Evolutionary conservation across 2,329 filamentous ascomycete species (phyloP).

Genomic region (Fusarium sp.): DNA sequence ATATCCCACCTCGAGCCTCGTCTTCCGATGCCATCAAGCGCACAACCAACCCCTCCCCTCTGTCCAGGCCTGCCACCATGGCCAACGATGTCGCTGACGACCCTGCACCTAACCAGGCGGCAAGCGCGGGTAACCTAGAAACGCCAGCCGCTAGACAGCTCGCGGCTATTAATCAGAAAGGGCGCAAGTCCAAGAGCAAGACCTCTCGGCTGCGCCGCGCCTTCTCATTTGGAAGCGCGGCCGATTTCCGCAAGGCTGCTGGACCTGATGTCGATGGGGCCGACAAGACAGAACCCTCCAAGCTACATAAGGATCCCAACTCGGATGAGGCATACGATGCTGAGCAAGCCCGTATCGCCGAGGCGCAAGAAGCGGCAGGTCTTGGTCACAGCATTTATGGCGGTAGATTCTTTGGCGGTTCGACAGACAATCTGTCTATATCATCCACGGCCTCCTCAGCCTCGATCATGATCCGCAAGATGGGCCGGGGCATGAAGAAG

Average conservation of each 20-base stretch:
- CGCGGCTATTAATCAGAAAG: slow-evolving; percentile 84
- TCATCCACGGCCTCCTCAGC: slow-evolving; percentile 89
- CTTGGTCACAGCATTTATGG: slow-evolving; percentile 94
- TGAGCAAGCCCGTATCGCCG: slow-evolving; percentile 89
- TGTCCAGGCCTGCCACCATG: slow-evolving; percentile 75
- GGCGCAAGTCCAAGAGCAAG: slow-evolving; percentile 80
- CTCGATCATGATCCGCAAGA: slow-evolving; percentile 95
- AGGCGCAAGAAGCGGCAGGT: slow-evolving; percentile 89
- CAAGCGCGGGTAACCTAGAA: slow-evolving; percentile 51
- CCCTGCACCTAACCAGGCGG: slow-evolving; percentile 45
- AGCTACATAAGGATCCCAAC: slow-evolving; percentile 70
- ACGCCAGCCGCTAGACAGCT: slow-evolving; percentile 85
- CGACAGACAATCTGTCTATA: slow-evolving; percentile 92
- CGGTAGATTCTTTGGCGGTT: slow-evolving; percentile 84
- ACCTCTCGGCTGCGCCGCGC: slow-evolving; percentile 85
- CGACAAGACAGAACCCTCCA: slow-evolving; percentile 53
- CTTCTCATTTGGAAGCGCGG: slow-evolving; percentile 95
- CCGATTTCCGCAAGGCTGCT: slow-evolving; percentile 81
- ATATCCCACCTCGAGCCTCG: slow-evolving; percentile 67
- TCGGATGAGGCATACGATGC: slow-evolving; percentile 75
- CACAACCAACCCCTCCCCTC: slow-evolving; percentile 71
- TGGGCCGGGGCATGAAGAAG: slow-evolving; percentile 99
- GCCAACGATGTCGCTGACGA: slow-evolving; percentile 60
- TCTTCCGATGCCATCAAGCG: slow-evolving; percentile 72
- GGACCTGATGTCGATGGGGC: slow-evolving; percentile 62